A percentile compares a stretch with the other conserved stretches of the same genome.
phyloP scores from a whole-genome alignment of 805 yeast genomes.

The Candida parachauliodes region DNA sequence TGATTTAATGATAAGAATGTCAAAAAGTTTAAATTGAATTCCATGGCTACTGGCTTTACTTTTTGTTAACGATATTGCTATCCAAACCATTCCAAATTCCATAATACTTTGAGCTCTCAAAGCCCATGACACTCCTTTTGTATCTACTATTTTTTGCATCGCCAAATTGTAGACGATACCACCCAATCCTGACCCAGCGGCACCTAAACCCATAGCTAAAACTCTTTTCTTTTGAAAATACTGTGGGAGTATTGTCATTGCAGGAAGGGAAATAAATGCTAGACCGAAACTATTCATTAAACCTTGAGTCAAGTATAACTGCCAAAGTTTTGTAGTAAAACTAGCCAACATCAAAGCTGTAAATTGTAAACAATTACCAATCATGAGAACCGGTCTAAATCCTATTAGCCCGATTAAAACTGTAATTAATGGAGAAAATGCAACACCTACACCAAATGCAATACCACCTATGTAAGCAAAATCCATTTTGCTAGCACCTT shows the following conservation, averaged over 20 bases:
- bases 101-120: conserved; percentile 45
- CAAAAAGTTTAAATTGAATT: conserved; percentile 33
- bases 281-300: conserved; percentile 56
- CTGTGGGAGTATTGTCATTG: conserved; percentile 58
- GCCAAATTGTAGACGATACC: conserved; percentile 49
- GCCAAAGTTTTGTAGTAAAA: conserved; percentile 58
- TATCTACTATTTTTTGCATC: conserved; percentile 41
- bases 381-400: conserved; percentile 31
- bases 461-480: conserved; percentile 69
- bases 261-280: conserved; percentile 57
- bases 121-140: conserved; percentile 45
- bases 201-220: conserved; percentile 44
- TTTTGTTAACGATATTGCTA: conserved; percentile 18
- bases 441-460: conserved; percentile 54
- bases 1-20: conserved; percentile 31
- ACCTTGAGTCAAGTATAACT: conserved; percentile 67
- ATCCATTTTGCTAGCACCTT: conserved; percentile 54
- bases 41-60: conserved; percentile 14
- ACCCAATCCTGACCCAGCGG: conserved; percentile 53
- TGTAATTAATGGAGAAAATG: conserved; percentile 49
- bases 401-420: conserved; percentile 44
- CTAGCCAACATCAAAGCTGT: conserved; percentile 59
- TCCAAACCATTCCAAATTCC: conserved; percentile 23
- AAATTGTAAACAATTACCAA: conserved; percentile 52
- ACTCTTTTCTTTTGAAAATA: conserved; percentile 68